Percentiles rank a stretch among this genome's conserved stretches.
These are phyloP conservation scores for Neonectria punicea DNA, from an alignment of 2,329 filamentous ascomycete genomes.

Conservation along the genomic window DNA sequence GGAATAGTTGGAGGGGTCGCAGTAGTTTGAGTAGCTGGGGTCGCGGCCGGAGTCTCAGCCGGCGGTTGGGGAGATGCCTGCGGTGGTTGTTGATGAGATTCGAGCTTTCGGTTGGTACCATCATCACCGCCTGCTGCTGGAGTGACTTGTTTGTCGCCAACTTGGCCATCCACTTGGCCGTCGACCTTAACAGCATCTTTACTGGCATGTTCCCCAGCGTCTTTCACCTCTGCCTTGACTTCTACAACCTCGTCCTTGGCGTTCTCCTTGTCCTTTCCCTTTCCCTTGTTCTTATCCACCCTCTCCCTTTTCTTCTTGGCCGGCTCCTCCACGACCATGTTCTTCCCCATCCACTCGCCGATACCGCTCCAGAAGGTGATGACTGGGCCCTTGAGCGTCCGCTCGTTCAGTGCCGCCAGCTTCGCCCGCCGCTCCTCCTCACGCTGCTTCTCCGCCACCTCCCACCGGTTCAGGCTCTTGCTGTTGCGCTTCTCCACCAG, in stretches of 20 bases:
- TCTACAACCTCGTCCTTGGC: conserved; percentile 20
- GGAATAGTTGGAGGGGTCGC: neutral
- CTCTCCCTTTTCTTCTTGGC: conserved; percentile 66
- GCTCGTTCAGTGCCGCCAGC: conserved; percentile 87
- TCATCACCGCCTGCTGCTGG: conserved; percentile 1
- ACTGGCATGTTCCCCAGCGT: conserved; percentile 19
- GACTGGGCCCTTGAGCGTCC: conserved; percentile 87
- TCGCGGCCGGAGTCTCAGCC: neutral
- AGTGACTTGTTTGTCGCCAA: neutral
- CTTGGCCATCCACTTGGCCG: conserved; percentile 3
- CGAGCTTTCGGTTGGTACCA: conserved; percentile 21
- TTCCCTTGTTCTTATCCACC: conserved; percentile 47
- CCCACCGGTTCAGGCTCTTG: conserved; percentile 93
- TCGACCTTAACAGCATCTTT: conserved; percentile 3
- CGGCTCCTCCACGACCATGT: conserved; percentile 71
- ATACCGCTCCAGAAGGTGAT: conserved; percentile 95
- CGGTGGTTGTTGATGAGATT: conserved; percentile 14
- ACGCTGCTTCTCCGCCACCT: conserved; percentile 88
- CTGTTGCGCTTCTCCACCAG: conserved; percentile 86
- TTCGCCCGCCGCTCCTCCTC: conserved; percentile 85
- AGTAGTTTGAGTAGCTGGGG: neutral
- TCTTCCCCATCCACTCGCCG: conserved; percentile 80
- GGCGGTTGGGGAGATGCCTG: conserved; percentile 12
- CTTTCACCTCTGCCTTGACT: conserved; percentile 29
- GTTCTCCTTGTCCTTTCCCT: conserved; percentile 34